Base-by-base conservation (phyloP, 2,329 filamentous ascomycete species). In the Xylaria sp. region DNA sequence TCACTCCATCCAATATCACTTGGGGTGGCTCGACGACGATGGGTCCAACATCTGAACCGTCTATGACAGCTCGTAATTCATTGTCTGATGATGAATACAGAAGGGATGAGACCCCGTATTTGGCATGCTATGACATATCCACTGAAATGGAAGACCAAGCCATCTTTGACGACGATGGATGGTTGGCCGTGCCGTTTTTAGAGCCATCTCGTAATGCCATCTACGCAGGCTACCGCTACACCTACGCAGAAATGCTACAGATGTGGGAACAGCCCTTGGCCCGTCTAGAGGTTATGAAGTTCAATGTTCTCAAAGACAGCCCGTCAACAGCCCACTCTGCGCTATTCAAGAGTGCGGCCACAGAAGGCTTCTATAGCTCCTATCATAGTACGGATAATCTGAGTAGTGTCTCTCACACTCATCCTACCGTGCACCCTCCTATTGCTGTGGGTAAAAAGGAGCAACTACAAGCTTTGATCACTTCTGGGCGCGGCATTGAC, bases 141-240 rank as follows among this genome's bases (percentile, higher is more conserved):
- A 81, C 90, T 6, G 81, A 83, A 6, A 82, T 91, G 71, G 85
- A 87, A 74, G 88, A 92, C 69, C 88, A 90, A 70, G 84, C 85
- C n/a, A 83, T 86, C 23, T 92, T 92, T 72, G 90, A 92, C 71
- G 89, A 91, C 61, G 90, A 92, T 74, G 89, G 89, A 13, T 91
- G 88, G 83, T 83, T 91, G 75, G 84, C 82, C 23, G 83, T 85
- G 2, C 86, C 90, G 3, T 79, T 92, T 2, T 82, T 92, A 18
- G 85, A 90, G 51, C 81, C 84, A 4, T 82, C 76, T 35, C 83
- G 83, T n/a, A 78, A 80, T 5, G 77, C 81, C 3, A 77, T 85
- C 23, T 89, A 89, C 71, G 83, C 85, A n/a, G 83, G 82, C 73
- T 92, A 91, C 74, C 86, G 90, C 42, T 86, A 88, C 68, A 84